Evolutionary conservation across 805 yeast species (phyloP).

Genomic region (Candida arabinofermentans): DNA sequence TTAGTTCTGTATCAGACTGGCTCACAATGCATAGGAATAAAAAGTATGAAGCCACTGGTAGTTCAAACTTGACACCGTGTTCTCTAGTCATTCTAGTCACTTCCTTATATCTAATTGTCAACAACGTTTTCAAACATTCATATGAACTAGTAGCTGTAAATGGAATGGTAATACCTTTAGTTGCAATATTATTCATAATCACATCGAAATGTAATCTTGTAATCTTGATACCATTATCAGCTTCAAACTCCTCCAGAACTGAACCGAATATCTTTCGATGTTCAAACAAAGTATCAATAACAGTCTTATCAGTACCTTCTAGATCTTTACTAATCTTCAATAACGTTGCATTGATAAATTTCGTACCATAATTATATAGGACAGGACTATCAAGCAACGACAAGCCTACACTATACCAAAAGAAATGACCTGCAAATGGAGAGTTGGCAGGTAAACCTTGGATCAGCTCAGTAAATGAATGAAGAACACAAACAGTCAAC

Average conservation of each 20-base stretch:
- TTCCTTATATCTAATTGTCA: slow-evolving; percentile 40
- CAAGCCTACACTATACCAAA: slow-evolving; percentile 41
- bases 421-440: slow-evolving; percentile 41
- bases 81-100: slow-evolving; percentile 11
- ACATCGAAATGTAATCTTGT: slow-evolving; percentile 46
- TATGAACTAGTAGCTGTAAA: slow-evolving; percentile 49
- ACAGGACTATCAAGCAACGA: slow-evolving; percentile 24
- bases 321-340: slow-evolving; percentile 30
- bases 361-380: slow-evolving; percentile 28
- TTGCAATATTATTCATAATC: slow-evolving; percentile 41
- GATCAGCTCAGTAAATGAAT: slow-evolving; percentile 44
- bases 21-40: slow-evolving; percentile 31
- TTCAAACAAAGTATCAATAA: slow-evolving; percentile 28
- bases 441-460: slow-evolving; percentile 46
- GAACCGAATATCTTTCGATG: slow-evolving; percentile 38
- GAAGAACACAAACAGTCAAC: slow-evolving; percentile 35
- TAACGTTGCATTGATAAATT: slow-evolving; percentile 35
- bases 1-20: slow-evolving; percentile 35
- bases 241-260: slow-evolving; percentile 41
- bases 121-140: slow-evolving; percentile 39
- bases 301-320: slow-evolving; percentile 23
- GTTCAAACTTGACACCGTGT: slow-evolving; percentile 10
- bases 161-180: slow-evolving; percentile 58
- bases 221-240: slow-evolving; percentile 34
- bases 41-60: slow-evolving; percentile 29